Conservation (phyloP, 164 flowering plant genomes). For the Tinospora cordifolia region DNA sequence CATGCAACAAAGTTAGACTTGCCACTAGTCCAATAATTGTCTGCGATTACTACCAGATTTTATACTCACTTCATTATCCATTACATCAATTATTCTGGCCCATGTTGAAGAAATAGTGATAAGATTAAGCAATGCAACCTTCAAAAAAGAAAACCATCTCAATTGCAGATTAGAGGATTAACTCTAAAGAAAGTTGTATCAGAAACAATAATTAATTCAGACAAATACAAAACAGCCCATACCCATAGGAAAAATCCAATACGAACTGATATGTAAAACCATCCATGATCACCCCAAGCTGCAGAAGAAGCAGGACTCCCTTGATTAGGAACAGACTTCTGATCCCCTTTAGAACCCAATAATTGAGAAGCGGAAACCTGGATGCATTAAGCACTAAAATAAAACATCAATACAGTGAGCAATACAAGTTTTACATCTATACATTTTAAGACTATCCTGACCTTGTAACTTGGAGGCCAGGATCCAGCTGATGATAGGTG, state of each 20-base stretch:
- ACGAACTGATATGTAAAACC: constrained; percentile 77
- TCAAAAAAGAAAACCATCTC: constrained; percentile 10
- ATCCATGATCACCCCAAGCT: constrained; percentile 56
- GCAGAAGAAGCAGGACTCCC: constrained; percentile 26
- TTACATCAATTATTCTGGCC: constrained; percentile 96
- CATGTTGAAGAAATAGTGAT: constrained; percentile 96
- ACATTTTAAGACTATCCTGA: constrained; percentile 17
- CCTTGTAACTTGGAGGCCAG: constrained; percentile 39
- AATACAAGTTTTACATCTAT: not conserved
- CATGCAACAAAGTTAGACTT: constrained; percentile 21
- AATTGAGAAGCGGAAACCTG: constrained; percentile 32
- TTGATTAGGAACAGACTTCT: constrained; percentile 27
- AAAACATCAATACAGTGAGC: not conserved
- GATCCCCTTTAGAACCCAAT: constrained; percentile 29
- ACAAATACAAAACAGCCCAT: constrained; percentile 23
- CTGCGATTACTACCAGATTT: constrained; percentile 7
- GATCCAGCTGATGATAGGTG: constrained; percentile 43
- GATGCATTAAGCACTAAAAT: not conserved
- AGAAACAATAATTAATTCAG: not conserved
- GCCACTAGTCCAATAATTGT: not conserved
- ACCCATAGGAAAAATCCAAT: constrained; percentile 91
- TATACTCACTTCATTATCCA: constrained; percentile 80
- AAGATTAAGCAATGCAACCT: constrained; percentile 92
- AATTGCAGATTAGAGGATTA: constrained; percentile 6
- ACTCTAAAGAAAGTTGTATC: not conserved